Base-by-base conservation (phyloP, 202 grass and related monocot species). In the Digitaria exilis region DNA sequence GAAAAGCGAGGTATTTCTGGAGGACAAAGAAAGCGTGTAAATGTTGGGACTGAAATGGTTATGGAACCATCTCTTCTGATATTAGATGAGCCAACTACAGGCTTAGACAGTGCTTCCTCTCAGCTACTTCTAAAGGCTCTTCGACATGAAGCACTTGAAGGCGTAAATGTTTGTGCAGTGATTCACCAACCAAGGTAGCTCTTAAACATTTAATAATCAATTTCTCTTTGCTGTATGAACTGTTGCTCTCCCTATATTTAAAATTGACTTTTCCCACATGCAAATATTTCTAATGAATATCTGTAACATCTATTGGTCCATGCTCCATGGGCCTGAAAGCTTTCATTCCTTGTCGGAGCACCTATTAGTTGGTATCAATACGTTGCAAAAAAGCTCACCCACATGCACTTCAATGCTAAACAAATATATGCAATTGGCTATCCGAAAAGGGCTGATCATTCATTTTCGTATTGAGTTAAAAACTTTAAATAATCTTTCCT, bases 11-110 rank as follows among this genome's bases (percentile, higher is more conserved):
- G 90, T 57, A 89, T 96, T 84, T 96, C 93, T 42, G 93, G 93
- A 50, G 93, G 93, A 75, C 93, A 96, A 85, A 91, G 90, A 65
- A 96, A 93, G 68, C 88, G 93, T 25, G 90, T 96, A 51, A 96
- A 96, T 80, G 85, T 96, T 67, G 93, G 93, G 35, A 84, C 93
- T 80, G 93, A 96, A 87, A 89, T 96, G 93, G 93, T 93, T 48
- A 96, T 96, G 82, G 93, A 96, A 77, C 93, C 93, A 74, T 93
- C 90, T 84, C 82, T 93, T 77, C 87, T 96, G 84, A 93, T 96
- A 84, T 82, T 96, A 39, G 93, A 96, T 68, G 93, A 96, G 80
- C 93, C 93, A 67, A 96, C 93, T 61, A 93, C 93, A 42, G 93
- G 93, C 28, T 87, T 96, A 73, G 93, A 96, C 64, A 96, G 93